phyloP scores from a whole-genome alignment of 176 grass and related monocot genomes.

The Oryza glaberrima region DNA sequence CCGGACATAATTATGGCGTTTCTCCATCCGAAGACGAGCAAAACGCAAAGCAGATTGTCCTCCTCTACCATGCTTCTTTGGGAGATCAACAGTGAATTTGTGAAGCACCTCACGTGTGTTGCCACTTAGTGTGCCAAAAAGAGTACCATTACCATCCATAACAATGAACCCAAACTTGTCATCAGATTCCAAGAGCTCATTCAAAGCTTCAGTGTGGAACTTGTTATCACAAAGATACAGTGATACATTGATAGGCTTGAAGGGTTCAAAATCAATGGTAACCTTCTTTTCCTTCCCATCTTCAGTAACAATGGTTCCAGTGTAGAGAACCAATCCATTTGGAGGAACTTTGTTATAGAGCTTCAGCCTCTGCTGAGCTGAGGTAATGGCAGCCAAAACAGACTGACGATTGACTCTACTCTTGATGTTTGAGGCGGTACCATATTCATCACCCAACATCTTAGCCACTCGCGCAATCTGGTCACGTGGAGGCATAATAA shows the following conservation, averaged over 20 bases:
- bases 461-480: constrained; percentile 55
- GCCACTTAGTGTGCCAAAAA: constrained; percentile 63
- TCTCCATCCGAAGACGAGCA: constrained; percentile 63
- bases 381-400: constrained; percentile 59
- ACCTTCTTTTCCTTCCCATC: constrained; percentile 67
- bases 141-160: constrained; percentile 65
- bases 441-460: constrained; percentile 67
- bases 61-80: constrained; percentile 65
- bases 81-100: constrained; percentile 61
- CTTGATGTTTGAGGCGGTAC: constrained; percentile 63
- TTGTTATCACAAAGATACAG: constrained; percentile 63
- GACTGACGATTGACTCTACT: constrained; percentile 64
- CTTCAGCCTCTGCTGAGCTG: constrained; percentile 63
- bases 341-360: constrained; percentile 60
- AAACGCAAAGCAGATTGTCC: constrained; percentile 60
- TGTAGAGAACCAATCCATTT: constrained; percentile 66
- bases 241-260: constrained; percentile 61
- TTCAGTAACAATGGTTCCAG: constrained; percentile 64
- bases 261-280: constrained; percentile 62
- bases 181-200: constrained; percentile 62
- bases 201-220: constrained; percentile 60
- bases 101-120: constrained; percentile 62
- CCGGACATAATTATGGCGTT: constrained; percentile 58
- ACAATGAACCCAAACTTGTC: constrained; percentile 63
- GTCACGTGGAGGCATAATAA: constrained; percentile 64